These are phyloP conservation scores for Paramecium sexaurelia DNA, from an alignment of 73 alveolate species.

Conservation along the genomic window DNA sequence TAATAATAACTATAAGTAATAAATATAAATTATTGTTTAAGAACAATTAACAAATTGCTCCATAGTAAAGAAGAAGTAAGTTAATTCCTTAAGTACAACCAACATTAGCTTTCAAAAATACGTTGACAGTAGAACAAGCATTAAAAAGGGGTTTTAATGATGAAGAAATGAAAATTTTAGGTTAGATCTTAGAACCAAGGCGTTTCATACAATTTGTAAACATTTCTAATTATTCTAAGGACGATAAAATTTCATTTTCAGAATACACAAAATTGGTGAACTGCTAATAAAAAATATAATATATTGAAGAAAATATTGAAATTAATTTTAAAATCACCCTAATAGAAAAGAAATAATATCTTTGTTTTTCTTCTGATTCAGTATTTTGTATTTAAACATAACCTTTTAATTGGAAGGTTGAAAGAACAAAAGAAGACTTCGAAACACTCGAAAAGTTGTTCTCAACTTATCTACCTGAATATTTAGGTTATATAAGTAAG, in stretches of 20 bases:
- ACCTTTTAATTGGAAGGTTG: background rate
- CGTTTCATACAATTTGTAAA: background rate
- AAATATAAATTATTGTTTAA: background rate
- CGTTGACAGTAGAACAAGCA: background rate
- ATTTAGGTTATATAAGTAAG: background rate
- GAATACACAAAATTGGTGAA: background rate
- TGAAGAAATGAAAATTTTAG: background rate
- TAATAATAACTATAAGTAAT: background rate
- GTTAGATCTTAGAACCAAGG: background rate
- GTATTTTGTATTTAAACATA: background rate
- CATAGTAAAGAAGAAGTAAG: background rate
- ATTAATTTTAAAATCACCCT: background rate
- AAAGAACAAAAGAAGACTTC: background rate
- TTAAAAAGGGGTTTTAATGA: background rate
- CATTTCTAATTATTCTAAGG: background rate
- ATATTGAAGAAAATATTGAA: background rate
- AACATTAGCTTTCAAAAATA: background rate
- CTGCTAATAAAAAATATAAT: background rate
- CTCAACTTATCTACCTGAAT: background rate
- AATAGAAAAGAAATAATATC: background rate
- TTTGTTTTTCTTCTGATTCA: background rate
- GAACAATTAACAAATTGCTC: background rate
- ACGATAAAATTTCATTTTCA: background rate
- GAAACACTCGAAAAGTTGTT: background rate
- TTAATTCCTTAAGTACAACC: background rate